Evolutionary conservation across 139 green algal genomes (phyloP).

Genomic region (Eudorina sp.): DNA sequence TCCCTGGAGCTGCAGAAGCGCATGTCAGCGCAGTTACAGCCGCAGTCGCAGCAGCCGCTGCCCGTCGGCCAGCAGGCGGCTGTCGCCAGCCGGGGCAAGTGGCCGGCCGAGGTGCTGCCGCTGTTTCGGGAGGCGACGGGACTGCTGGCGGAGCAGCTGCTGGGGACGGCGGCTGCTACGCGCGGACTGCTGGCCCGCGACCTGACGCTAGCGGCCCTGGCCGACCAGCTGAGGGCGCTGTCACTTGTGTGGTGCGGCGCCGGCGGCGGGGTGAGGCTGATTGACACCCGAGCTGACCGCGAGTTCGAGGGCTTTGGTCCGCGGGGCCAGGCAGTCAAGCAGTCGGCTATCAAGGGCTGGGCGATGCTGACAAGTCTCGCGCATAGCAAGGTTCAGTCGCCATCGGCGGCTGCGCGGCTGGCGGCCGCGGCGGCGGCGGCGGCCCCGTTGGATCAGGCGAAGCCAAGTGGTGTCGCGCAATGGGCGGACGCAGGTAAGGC

Average conservation of each 20-base stretch:
- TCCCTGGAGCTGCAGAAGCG: conserved; percentile 31
- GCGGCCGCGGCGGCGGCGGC: not conserved
- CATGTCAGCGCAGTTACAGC: not conserved
- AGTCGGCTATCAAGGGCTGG: not conserved
- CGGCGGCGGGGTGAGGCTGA: not conserved
- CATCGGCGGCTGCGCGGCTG: not conserved
- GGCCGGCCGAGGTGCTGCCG: not conserved
- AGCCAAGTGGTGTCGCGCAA: too few relatives aligned
- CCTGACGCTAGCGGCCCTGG: not conserved
- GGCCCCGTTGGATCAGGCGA: too few relatives aligned
- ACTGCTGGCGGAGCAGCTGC: not conserved
- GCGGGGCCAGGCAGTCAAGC: conserved; percentile 3
- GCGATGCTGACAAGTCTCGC: not conserved
- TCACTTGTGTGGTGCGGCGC: not conserved
- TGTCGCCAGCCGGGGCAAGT: not conserved
- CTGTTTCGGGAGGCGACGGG: not conserved
- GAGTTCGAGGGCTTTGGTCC: conserved; percentile 7
- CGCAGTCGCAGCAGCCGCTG: not conserved
- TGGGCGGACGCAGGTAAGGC: too few relatives aligned
- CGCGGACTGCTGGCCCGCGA: not conserved
- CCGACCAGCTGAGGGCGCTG: not conserved
- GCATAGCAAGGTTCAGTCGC: conserved; percentile 12
- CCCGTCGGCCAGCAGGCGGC: too few relatives aligned
- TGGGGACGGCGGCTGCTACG: not conserved
- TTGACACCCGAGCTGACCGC: not conserved